Evolutionary conservation across 495 filamentous ascomycete genomes (phyloP).

Genomic region (Annulohypoxylon stygium): DNA sequence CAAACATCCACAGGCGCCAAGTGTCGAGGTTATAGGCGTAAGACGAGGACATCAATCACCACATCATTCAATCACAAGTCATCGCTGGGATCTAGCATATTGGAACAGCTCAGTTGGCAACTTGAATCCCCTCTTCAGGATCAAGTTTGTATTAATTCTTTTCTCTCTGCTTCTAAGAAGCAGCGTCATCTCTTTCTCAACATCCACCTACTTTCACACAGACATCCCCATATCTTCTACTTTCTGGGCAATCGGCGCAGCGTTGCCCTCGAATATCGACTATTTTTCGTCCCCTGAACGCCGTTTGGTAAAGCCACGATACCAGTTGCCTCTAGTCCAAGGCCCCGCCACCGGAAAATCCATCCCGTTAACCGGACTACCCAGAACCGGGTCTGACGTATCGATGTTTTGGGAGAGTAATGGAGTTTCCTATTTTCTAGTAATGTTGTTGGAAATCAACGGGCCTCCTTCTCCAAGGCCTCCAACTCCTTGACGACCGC

Average conservation of each 20-base stretch:
- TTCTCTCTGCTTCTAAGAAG: neutral
- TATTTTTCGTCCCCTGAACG: conserved; percentile 27
- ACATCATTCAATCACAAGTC: neutral
- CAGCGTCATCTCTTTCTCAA: neutral
- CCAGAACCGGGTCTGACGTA: conserved; percentile 35
- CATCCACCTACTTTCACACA: neutral
- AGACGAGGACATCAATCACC: neutral
- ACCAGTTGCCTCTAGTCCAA: conserved; percentile 28
- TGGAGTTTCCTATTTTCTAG: neutral
- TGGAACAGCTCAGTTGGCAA: neutral
- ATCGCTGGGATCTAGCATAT: neutral
- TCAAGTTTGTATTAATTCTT: conserved; percentile 22
- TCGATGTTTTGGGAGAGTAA: conserved; percentile 5
- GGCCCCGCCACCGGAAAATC: conserved; percentile 13
- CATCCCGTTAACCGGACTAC: conserved; percentile 31
- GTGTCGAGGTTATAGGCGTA: neutral
- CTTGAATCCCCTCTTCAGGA: neutral
- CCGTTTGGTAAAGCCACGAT: conserved; percentile 22
- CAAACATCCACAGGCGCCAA: neutral
- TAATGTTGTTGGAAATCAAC: conserved; percentile 3
- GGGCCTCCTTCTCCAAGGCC: conserved; percentile 56
- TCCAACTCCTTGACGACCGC: conserved; percentile 84
- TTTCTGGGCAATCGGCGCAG: conserved; percentile 15
- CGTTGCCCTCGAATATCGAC: conserved; percentile 7
- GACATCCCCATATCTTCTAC: neutral